Evolutionary conservation across 192 early-diverging fungal species (phyloP), one percentile per base, ranked within the genome.

Genomic region (Chytriomyces sp.): DNA sequence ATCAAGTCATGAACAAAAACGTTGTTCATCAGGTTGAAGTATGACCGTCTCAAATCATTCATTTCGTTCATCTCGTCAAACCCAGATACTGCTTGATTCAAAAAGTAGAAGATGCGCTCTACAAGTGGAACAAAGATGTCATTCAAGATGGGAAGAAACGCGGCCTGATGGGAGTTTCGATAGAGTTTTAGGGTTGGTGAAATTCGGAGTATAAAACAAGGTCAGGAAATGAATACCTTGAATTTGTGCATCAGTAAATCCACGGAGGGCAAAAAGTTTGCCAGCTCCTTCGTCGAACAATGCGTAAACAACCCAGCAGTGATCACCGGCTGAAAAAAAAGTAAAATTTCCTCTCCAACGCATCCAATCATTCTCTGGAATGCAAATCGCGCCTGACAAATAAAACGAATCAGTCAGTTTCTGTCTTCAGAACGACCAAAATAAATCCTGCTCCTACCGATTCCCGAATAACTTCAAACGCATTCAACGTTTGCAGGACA

Each of bases 341-440:
- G 92, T 49, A 97, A 82, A 11, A 94, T 86, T 71, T 94, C 93
- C 10, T 85, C 82, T 44, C 96, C 97, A 44, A 98, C 86, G 50
- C 94, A 92, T 69, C 91, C 92, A 60, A 97, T 91, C 85, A 97
- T 85, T 43, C 96, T 87, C 76, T 94, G 92, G 78, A 96, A 92
- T n/a, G 94, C 83, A 70, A 79, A 83, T 18, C 82, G 82, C 2
- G 83, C 68, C 82, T 83, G 16, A 28, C 50, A 20, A 45, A 61
- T 11, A 67, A 80, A 69, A 69, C 53, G 23, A 35, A 53, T 45
- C 13, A 18, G 16, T 18, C 35, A n/a, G 6, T 50, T 46, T 44
- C 72, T 67, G n/a, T 61, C n/a, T 18, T 18, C 61, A n/a, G 64
- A 24, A 50, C 10, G 45, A 23, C n/a, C 24, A 77, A 10, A 18